A percentile compares a stretch with the other conserved stretches of the same genome.
Evolutionary conservation across 768 basidiomycete genomes (phyloP).

Genomic region (Auricularia sp.): DNA sequence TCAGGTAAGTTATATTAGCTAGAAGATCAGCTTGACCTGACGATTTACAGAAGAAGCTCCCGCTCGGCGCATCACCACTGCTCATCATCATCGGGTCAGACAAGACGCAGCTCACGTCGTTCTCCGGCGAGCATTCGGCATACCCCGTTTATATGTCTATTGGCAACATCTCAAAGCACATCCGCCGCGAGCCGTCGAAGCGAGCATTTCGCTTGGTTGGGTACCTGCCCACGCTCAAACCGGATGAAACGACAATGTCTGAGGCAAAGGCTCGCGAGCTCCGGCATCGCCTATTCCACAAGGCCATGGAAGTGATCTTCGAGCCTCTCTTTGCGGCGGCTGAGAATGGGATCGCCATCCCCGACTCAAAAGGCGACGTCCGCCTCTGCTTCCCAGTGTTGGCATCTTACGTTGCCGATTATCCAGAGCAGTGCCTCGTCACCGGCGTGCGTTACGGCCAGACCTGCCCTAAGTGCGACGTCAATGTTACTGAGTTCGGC

Average conservation of each 20-base stretch:
- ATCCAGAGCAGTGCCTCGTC: conserved; percentile 37
- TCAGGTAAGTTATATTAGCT: conserved; percentile 19
- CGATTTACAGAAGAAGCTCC: not conserved
- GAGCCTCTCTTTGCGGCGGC: conserved; percentile 23
- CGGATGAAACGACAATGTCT: conserved; percentile 41
- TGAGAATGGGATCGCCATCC: conserved; percentile 23
- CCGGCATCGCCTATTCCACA: conserved; percentile 25
- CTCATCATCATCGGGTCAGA: conserved; percentile 1
- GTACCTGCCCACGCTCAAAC: conserved; percentile 29
- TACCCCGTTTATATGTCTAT: conserved; percentile 38
- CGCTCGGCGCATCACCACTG: not conserved
- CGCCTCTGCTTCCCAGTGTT: conserved; percentile 20
- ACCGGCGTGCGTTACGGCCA: conserved; percentile 15
- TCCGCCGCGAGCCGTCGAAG: conserved; percentile 26
- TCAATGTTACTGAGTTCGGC: conserved; percentile 9
- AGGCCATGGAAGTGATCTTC: conserved; percentile 26
- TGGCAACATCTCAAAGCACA: conserved; percentile 33
- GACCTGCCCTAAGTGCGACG: conserved; percentile 14
- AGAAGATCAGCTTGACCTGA: too few relatives aligned
- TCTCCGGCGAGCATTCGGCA: conserved; percentile 15
- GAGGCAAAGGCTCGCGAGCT: conserved; percentile 13
- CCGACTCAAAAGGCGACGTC: conserved; percentile 26
- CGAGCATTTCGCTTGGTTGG: conserved; percentile 27
- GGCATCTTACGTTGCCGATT: conserved; percentile 26
- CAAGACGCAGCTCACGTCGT: conserved; percentile 6